Evolutionary conservation across 352 stramenopile species (phyloP).

Genomic region (Thalassiosira ordinaria): DNA sequence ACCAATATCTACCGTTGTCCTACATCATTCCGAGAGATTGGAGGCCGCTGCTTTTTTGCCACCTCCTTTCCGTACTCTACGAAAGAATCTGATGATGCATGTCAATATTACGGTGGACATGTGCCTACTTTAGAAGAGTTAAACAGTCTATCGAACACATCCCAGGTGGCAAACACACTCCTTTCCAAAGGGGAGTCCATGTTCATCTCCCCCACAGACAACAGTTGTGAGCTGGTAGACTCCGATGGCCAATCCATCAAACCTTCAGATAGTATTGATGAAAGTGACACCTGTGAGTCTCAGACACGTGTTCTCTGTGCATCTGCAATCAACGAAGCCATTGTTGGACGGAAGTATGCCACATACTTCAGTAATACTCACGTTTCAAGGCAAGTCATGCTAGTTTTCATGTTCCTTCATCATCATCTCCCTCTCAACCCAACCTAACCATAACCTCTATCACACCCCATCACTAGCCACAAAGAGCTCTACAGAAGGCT

Average conservation of each 20-base stretch:
- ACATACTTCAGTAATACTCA: constrained; percentile 19
- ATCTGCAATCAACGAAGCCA: constrained; percentile 16
- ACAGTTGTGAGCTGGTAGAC: background rate
- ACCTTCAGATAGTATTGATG: background rate
- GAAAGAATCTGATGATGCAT: background rate
- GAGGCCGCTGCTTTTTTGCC: constrained; percentile 7
- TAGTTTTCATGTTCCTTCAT: too few relatives aligned
- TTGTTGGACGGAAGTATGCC: constrained; percentile 5
- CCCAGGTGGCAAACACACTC: background rate
- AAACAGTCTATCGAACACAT: background rate
- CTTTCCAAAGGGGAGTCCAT: background rate
- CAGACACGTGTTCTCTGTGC: constrained; percentile 24
- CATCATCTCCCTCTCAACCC: too few relatives aligned
- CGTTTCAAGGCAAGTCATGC: too few relatives aligned
- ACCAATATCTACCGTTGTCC: constrained; percentile 10
- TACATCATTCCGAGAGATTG: background rate
- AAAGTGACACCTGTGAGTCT: constrained; percentile 1
- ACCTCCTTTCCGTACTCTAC: background rate
- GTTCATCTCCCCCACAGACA: background rate
- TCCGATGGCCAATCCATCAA: background rate
- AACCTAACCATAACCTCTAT: too few relatives aligned
- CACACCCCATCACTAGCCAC: too few relatives aligned
- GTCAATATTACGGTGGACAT: background rate
- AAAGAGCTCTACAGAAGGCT: constrained; percentile 5
- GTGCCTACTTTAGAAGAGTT: background rate